phyloP scores from a whole-genome alignment of 192 early-diverging fungal species.

The Coemansia sp. region DNA sequence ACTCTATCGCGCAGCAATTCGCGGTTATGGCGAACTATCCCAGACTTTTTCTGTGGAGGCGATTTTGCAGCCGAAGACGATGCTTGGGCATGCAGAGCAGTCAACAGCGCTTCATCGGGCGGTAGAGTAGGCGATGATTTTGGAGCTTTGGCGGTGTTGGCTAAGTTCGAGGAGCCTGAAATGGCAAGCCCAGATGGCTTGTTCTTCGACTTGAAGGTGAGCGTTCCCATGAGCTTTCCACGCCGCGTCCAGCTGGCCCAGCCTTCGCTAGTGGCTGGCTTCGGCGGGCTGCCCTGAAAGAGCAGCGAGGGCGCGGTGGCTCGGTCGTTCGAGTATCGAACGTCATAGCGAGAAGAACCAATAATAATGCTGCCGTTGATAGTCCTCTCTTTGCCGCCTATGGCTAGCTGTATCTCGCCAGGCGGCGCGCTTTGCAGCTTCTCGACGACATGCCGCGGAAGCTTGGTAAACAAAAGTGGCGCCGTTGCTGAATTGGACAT shows the following conservation, averaged over 20 bases:
- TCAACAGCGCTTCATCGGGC: not conserved
- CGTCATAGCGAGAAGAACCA: slow-evolving; percentile 26
- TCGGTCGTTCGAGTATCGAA: slow-evolving; percentile 42
- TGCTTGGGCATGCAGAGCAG: not conserved
- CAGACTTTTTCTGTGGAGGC: slow-evolving; percentile 48
- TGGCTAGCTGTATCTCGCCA: slow-evolving; percentile 16
- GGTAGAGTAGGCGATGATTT: not conserved
- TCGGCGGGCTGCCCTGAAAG: slow-evolving; percentile 28
- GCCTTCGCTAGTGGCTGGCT: slow-evolving; percentile 5
- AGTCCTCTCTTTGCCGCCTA: slow-evolving; percentile 47
- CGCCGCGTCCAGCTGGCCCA: slow-evolving; percentile 40
- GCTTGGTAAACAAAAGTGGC: slow-evolving; percentile 28
- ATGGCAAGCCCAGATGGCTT: not conserved
- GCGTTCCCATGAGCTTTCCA: slow-evolving; percentile 36
- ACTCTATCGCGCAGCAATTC: slow-evolving; percentile 36
- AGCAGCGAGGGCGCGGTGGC: slow-evolving; percentile 31
- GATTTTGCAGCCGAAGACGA: slow-evolving; percentile 1
- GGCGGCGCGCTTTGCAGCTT: slow-evolving; percentile 20
- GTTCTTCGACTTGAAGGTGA: slow-evolving; percentile 22
- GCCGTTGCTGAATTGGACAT: slow-evolving; percentile 21
- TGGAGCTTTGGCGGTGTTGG: not conserved
- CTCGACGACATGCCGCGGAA: slow-evolving; percentile 45
- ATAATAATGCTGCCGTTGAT: slow-evolving; percentile 26
- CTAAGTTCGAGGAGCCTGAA: not conserved
- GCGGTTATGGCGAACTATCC: slow-evolving; percentile 40